phyloP scores from a whole-genome alignment of 805 yeast species.

The Suhomyces tanzawaensis region DNA sequence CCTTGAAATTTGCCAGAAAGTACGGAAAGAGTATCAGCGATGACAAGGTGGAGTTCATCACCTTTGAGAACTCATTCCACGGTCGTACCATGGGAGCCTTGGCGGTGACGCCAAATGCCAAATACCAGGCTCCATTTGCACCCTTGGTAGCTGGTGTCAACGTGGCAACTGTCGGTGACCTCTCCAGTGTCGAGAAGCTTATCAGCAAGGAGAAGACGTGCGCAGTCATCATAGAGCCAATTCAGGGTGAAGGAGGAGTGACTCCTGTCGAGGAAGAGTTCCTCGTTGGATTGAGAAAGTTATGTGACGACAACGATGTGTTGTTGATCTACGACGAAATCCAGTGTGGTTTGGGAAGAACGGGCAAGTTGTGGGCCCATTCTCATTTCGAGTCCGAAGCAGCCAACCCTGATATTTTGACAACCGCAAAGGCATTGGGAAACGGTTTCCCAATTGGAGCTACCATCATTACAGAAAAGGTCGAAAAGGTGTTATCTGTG shows the following conservation, averaged over 20 bases:
- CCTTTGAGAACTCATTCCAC: conserved; percentile 90
- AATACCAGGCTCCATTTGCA: conserved; percentile 87
- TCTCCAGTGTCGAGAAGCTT: conserved; percentile 54
- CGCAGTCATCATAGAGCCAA: conserved; percentile 93
- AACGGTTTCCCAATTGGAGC: conserved; percentile 97
- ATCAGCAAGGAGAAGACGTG: conserved; percentile 65
- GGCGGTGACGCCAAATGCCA: conserved; percentile 87
- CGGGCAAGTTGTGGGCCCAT: conserved; percentile 95
- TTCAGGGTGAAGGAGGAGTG: conserved; percentile 98
- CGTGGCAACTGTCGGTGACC: conserved; percentile 61
- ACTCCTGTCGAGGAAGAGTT: conserved; percentile 64
- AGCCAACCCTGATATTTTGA: conserved; percentile 91
- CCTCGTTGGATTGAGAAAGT: conserved; percentile 58
- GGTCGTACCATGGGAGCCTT: conserved; percentile 95
- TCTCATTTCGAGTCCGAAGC: conserved; percentile 57
- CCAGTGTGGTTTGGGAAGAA: conserved; percentile 93
- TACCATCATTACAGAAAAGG: conserved; percentile 77
- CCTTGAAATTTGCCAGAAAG: conserved; percentile 69
- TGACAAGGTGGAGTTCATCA: conserved; percentile 70
- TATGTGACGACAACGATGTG: conserved; percentile 69
- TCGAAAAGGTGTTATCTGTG: conserved; percentile 68
- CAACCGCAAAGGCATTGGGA: conserved; percentile 95
- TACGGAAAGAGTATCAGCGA: conserved; percentile 58
- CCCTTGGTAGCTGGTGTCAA: conserved; percentile 90
- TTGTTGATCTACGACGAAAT: conserved; percentile 90